Conservation (phyloP, 2,329 filamentous ascomycete species). For the Trichoderma semiorbis region DNA sequence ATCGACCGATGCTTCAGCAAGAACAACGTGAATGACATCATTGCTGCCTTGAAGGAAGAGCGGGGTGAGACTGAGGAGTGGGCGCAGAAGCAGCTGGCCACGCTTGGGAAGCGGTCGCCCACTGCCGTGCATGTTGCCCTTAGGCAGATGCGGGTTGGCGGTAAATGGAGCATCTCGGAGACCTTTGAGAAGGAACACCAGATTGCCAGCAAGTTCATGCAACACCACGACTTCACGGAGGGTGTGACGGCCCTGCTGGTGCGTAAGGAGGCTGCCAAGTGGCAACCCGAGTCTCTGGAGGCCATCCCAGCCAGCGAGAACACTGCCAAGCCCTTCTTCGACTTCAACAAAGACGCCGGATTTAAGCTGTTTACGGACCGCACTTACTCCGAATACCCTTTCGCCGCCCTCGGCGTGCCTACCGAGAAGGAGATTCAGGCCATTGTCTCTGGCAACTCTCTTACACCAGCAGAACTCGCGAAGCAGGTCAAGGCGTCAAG, state of each 20-base stretch:
- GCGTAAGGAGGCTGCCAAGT: slow-evolving; percentile 65
- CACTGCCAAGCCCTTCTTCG: slow-evolving; percentile 68
- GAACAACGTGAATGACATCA: slow-evolving; percentile 65
- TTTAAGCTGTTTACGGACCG: slow-evolving; percentile 60
- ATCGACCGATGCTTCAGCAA: slow-evolving; percentile 82
- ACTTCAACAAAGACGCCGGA: slow-evolving; percentile 40
- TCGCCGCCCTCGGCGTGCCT: slow-evolving; percentile 67
- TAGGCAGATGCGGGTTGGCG: slow-evolving; percentile 74
- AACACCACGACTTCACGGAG: slow-evolving; percentile 83
- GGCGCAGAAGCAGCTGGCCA: slow-evolving; percentile 74
- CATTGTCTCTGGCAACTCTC: slow-evolving; percentile 39
- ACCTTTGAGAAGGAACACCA: slow-evolving; percentile 83
- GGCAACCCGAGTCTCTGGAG: slow-evolving; percentile 72
- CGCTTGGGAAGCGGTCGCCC: slow-evolving; percentile 75
- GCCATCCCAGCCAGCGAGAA: slow-evolving; percentile 55
- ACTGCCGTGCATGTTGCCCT: slow-evolving; percentile 83
- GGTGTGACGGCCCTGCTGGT: slow-evolving; percentile 82
- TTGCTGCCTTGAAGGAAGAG: slow-evolving; percentile 60
- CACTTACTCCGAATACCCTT: slow-evolving; percentile 72
- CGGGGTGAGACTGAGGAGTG: slow-evolving; percentile 59
- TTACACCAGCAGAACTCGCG: slow-evolving; percentile 56
- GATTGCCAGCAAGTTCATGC: slow-evolving; percentile 86
- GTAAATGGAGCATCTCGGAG: slow-evolving; percentile 74
- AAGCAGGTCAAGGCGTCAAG: slow-evolving; percentile 58
- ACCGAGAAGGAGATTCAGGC: slow-evolving; percentile 59